Base-by-base conservation (phyloP, 768 basidiomycete genomes). In the Pulveroboletus sp. region DNA sequence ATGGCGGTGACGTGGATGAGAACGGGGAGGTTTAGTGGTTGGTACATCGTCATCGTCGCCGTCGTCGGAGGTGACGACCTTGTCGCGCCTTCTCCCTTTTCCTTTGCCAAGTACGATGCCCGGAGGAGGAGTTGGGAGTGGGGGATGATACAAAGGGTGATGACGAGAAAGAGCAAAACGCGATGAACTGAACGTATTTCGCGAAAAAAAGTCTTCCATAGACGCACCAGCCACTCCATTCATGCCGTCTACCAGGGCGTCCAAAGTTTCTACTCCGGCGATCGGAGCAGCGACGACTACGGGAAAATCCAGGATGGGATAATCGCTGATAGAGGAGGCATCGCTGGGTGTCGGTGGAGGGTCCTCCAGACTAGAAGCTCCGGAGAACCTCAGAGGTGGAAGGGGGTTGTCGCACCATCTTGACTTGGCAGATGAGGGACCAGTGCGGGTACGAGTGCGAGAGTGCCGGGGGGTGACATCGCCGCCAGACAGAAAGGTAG, bases 241-340 rank as follows among this genome's bases (percentile, higher is more conserved):
- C 90, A 93, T 92, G 8, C 86, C 87, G 56, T 91, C 89, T 7
- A 93, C 90, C 46, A 93, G 68, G 11, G 90, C 90, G 63, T 93
- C 90, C 83, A 93, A 86, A 8, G 82, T 82, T 69, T 91, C 89
- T 8, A 93, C 88, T 2, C 88, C 89, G 6, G 87, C 67, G 7
- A 86, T 70, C 5, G 88, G 87, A 17, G 89, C 88, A 39, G 88
- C 79, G 17, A 92, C 89, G 26, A 87, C 64, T 24, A 85, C 83
- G 14, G 83, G 74, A 57, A 83, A 80, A 43, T 77, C 66, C 43
- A 78, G 74, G 40, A 78, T 1, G 15, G 48, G 43, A 39, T 46
- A 50, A 8, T 39, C 32, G 11, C 50, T 39, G 28, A 58, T 28
- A 2, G 64, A 64, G 32, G 64, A 59, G 49, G 66, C 67, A 60